Percentiles rank a stretch among this genome's conserved stretches.
These are phyloP conservation scores for Naumovozyma dairenensis DNA, from an alignment of 805 yeast genomes.

Conservation along the genomic window DNA sequence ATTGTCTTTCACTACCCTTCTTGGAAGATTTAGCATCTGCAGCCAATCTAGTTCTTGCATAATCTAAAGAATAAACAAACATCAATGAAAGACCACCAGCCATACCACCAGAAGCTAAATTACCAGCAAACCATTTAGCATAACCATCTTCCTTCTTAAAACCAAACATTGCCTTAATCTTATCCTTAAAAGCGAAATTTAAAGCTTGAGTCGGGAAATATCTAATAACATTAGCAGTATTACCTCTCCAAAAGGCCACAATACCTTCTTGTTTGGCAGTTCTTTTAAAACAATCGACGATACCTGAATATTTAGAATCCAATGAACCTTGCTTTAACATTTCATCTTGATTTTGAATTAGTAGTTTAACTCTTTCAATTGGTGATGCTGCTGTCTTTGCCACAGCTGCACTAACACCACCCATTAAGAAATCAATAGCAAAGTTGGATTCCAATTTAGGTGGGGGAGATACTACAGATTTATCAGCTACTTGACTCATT, in stretches of 20 bases:
- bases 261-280: slow-evolving; percentile 91
- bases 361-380: slow-evolving; percentile 91
- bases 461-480: too few species aligned
- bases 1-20: slow-evolving; percentile 86
- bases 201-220: slow-evolving; percentile 99
- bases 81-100: slow-evolving; percentile 63
- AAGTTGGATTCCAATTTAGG: background rate
- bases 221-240: slow-evolving; percentile 97
- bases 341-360: slow-evolving; percentile 97
- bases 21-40: slow-evolving; percentile 90
- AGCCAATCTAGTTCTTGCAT: slow-evolving; percentile 98
- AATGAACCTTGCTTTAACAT: slow-evolving; percentile 97
- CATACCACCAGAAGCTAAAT: slow-evolving; percentile 97
- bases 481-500: too few species aligned
- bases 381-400: slow-evolving; percentile 97
- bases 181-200: slow-evolving; percentile 97
- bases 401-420: slow-evolving; percentile 96
- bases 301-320: slow-evolving; percentile 79
- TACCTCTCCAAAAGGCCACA: slow-evolving; percentile 96
- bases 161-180: slow-evolving; percentile 91
- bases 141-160: slow-evolving; percentile 93
- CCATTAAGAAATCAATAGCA: slow-evolving; percentile 66
- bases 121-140: slow-evolving; percentile 93
- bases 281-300: slow-evolving; percentile 86
- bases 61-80: slow-evolving; percentile 65